Evolutionary conservation across 495 filamentous ascomycete genomes (phyloP).

Genomic region (Talaromyces stipitatus): DNA sequence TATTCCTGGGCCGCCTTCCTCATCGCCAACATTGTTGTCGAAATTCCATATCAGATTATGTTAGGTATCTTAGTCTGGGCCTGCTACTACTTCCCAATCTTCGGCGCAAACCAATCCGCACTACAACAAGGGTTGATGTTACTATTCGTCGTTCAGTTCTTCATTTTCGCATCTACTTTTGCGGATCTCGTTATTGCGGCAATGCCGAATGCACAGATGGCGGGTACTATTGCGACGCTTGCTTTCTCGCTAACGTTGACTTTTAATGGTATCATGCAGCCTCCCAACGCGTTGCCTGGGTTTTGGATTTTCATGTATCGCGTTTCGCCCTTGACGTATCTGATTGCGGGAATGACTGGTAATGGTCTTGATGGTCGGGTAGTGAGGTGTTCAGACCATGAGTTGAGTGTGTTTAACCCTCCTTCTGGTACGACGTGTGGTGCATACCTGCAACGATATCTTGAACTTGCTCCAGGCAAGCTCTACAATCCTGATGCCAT

Average conservation of each 20-base stretch:
- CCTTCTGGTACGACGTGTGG: conserved; percentile 43
- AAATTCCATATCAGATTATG: conserved; percentile 63
- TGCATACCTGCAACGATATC: conserved; percentile 34
- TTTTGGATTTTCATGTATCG: conserved; percentile 59
- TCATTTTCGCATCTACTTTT: conserved; percentile 64
- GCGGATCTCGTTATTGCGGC: conserved; percentile 47
- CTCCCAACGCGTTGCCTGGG: conserved; percentile 37
- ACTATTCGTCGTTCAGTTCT: conserved; percentile 52
- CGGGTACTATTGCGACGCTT: conserved; percentile 49
- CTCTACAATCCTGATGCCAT: conserved; percentile 38
- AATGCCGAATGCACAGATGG: conserved; percentile 46
- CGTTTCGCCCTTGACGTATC: conserved; percentile 48
- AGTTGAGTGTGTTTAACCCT: conserved; percentile 45
- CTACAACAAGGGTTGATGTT: conserved; percentile 40
- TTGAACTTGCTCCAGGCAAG: conserved; percentile 22
- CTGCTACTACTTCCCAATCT: conserved; percentile 54
- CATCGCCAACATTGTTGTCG: conserved; percentile 60
- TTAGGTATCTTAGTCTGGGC: conserved; percentile 52
- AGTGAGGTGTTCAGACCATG: conserved; percentile 36
- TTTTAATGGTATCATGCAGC: conserved; percentile 56
- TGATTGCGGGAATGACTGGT: conserved; percentile 43
- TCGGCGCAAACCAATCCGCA: conserved; percentile 28
- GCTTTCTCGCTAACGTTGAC: conserved; percentile 53
- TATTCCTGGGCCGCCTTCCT: conserved; percentile 70
- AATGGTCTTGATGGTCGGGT: conserved; percentile 36